Evolutionary conservation across 2,329 filamentous ascomycete genomes (phyloP), one percentile per base, ranked within the genome.

Genomic region (Xylariomycetidae sp.): DNA sequence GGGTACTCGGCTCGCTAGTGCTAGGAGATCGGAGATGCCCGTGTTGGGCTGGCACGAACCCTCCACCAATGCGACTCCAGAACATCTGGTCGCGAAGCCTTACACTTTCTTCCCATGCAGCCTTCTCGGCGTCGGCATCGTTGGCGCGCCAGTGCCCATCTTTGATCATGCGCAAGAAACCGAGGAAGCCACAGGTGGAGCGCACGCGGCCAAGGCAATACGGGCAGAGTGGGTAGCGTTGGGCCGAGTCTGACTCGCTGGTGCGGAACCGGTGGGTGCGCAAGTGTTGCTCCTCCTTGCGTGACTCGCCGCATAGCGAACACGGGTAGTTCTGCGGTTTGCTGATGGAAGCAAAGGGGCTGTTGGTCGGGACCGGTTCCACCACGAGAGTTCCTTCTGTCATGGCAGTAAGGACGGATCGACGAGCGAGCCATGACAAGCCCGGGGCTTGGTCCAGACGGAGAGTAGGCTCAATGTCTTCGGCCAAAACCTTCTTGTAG

Each of bases 401-500:
- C 45, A 98, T 84, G 32, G 87, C 81, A 40, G 74, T 82, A 23
- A 95, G 61, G 5, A 96, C 88, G 5, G 82, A 85, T 37, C 92
- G 80, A 28, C 90, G 82, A 30, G 86, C 88, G 29, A 98, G 73
- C 87, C 92, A 98, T 1, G 88, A 95, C 18, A 98, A 74, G 0
- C 89, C 86, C 0, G 92, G 92, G 0, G 92, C 89, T 3, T 79
- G 74, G 57, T 98, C 92, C 4, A 98, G 74, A 25, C 92, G 80
- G 8, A 98, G 66, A 0, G 92, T 95, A 1, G 92, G 92, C 55
- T 98, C 92, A 36, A 98, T 86, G 53, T 98, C 92, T 58, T 98
- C 92, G 14, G 77, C 72, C 17, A 96, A 61, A 5, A 80, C 81
- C 29, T 92, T 80, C 64, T 96, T 96, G 65, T 90, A 98, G 55